Conservation (phyloP, 1,284 basidiomycete species). For the Cryptococcus sp. region DNA sequence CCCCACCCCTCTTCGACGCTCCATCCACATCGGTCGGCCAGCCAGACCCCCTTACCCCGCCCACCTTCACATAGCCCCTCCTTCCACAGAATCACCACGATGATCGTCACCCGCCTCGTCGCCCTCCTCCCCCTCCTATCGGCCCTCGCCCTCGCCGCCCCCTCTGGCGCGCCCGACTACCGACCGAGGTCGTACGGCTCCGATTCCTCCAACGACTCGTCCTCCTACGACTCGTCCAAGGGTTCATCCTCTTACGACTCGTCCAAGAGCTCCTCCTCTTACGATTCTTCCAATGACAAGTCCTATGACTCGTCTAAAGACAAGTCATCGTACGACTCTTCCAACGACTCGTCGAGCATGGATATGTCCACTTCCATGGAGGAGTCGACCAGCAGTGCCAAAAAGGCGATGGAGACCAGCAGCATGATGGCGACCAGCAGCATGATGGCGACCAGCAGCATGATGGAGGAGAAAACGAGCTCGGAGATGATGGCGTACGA, state of each 20-base stretch:
- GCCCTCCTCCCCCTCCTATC: constrained; percentile 1
- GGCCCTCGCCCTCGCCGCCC: not conserved
- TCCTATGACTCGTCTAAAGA: not conserved
- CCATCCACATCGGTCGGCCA: not conserved
- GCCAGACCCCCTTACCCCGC: not conserved
- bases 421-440: no score
- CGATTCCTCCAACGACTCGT: not conserved
- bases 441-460: no score
- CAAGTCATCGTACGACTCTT: not conserved
- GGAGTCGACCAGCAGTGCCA: not conserved
- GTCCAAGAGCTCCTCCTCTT: not conserved
- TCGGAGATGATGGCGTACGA: no score
- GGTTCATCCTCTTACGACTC: not conserved
- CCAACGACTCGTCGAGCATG: not conserved
- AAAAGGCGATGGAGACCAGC: no score
- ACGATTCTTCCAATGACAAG: not conserved
- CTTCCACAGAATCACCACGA: not conserved
- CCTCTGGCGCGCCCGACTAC: not conserved
- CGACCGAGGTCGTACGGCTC: not conserved
- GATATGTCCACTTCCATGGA: not conserved
- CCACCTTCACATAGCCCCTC: not conserved
- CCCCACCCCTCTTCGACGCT: not conserved
- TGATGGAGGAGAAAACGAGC: no score
- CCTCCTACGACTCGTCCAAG: not conserved
- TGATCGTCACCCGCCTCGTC: constrained; percentile 2